phyloP scores from a whole-genome alignment of 106 monocot species.

The Vanilla planifolia region DNA sequence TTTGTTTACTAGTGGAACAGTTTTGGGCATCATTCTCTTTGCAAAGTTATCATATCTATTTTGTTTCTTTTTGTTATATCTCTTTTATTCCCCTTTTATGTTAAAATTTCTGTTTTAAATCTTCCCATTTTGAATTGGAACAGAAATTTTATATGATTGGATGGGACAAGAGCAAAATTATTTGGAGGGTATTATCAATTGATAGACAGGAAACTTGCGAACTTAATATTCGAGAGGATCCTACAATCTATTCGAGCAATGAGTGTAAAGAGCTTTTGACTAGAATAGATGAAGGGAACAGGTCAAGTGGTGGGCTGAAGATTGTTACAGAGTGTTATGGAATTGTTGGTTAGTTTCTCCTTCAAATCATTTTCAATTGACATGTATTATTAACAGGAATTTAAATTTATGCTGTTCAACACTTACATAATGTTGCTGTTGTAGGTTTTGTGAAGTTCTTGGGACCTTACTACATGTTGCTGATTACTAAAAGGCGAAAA shows the following conservation, averaged over 20 bases:
- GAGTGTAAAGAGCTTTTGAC: constrained; percentile 58
- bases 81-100: neutral
- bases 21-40: neutral
- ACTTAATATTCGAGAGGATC: constrained; percentile 66
- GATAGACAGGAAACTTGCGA: constrained; percentile 60
- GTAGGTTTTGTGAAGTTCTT: constrained; percentile 89
- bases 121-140: too few relatives aligned
- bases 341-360: constrained; percentile 68
- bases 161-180: constrained; percentile 53
- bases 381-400: neutral
- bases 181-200: constrained; percentile 71
- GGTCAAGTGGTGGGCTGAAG: constrained; percentile 68
- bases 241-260: constrained; percentile 43
- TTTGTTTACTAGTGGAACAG: neutral
- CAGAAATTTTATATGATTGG: constrained; percentile 95
- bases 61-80: neutral
- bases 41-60: neutral
- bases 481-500: constrained; percentile 72
- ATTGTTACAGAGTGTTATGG: constrained; percentile 87
- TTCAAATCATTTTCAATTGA: constrained; percentile 7
- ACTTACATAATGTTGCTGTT: constrained; percentile 9
- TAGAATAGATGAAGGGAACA: constrained; percentile 74
- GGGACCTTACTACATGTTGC: constrained; percentile 90
- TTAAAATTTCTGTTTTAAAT: neutral
- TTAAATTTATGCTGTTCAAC: neutral